Conservation (phyloP, 129 eudicot species). For the Chrysanthemum seticuspe region DNA sequence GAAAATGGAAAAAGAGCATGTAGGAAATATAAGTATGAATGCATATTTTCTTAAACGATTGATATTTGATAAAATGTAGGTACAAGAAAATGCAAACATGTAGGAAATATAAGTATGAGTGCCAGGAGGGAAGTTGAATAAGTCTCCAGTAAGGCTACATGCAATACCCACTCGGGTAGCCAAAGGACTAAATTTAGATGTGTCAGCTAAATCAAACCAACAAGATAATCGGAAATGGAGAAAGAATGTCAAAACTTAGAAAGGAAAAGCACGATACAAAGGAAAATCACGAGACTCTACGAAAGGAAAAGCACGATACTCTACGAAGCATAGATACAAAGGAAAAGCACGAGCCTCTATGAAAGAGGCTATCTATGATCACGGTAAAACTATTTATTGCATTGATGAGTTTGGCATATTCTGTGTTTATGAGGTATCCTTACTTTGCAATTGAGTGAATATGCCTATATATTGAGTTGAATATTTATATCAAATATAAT, state of each 20-base stretch:
- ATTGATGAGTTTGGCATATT: constrained; percentile 75
- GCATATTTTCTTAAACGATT: no score
- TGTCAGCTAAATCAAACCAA: constrained; percentile 60
- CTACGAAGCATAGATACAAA: constrained; percentile 21
- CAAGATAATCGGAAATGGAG: constrained; percentile 71
- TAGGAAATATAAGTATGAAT: no score
- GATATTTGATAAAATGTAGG: constrained; percentile 34
- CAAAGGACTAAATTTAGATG: constrained; percentile 59
- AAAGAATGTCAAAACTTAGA: constrained; percentile 61
- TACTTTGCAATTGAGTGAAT: background rate
- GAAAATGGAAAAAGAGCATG: no score
- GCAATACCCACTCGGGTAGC: constrained; percentile 72
- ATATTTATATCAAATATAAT: constrained; percentile 2
- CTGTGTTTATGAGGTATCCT: constrained; percentile 74
- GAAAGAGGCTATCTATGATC: constrained; percentile 45
- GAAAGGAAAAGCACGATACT: no score
- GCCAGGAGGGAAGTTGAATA: constrained; percentile 75
- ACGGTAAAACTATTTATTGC: constrained; percentile 54
- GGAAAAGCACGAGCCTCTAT: constrained; percentile 39
- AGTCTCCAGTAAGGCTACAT: constrained; percentile 62
- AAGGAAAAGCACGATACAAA: no score
- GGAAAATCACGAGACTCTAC: no score
- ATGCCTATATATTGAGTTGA: background rate
- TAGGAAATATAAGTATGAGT: constrained; percentile 47
- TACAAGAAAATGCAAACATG: constrained; percentile 80